Percentiles rank a stretch among this genome's conserved stretches.
Evolutionary conservation across 2,329 filamentous ascomycete genomes (phyloP).

Genomic region (Ceratocystiopsis brevicomis): DNA sequence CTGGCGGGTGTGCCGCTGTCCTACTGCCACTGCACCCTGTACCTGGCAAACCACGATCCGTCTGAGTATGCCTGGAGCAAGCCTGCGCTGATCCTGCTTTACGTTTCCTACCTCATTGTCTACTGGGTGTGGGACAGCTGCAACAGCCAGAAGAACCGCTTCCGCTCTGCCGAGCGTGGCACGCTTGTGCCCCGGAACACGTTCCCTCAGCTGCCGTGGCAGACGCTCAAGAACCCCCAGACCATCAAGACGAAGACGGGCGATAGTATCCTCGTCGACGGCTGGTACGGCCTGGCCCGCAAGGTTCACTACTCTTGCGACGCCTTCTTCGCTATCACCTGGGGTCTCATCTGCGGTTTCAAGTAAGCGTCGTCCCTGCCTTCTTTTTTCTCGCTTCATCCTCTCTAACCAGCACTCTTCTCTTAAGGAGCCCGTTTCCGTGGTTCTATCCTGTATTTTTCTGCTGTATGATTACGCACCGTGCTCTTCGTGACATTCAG

Average conservation of each 20-base stretch:
- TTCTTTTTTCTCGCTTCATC: not conserved
- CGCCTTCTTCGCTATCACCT: constrained; percentile 55
- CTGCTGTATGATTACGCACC: constrained; percentile 60
- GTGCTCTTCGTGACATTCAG: constrained; percentile 56
- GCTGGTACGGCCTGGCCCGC: constrained; percentile 58
- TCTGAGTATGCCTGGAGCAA: constrained; percentile 49
- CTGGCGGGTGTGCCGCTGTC: constrained; percentile 61
- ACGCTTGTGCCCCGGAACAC: constrained; percentile 44
- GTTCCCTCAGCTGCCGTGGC: constrained; percentile 68
- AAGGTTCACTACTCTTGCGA: constrained; percentile 73
- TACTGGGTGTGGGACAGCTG: constrained; percentile 75
- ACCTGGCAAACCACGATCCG: constrained; percentile 56
- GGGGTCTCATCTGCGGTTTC: constrained; percentile 71
- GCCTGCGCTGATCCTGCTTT: constrained; percentile 40
- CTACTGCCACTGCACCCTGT: constrained; percentile 72
- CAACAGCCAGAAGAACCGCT: constrained; percentile 73
- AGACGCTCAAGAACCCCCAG: constrained; percentile 52
- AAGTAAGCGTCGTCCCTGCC: constrained; percentile 11
- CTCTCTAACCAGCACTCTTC: not conserved
- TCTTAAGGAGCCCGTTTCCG: constrained; percentile 48
- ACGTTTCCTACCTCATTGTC: constrained; percentile 46
- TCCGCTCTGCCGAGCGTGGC: constrained; percentile 52
- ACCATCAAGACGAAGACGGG: constrained; percentile 50
- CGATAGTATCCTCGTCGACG: constrained; percentile 53
- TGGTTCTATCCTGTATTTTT: constrained; percentile 90